Evolutionary conservation across 208 protist species (phyloP).

Genomic region (Crithidia mellificae): DNA sequence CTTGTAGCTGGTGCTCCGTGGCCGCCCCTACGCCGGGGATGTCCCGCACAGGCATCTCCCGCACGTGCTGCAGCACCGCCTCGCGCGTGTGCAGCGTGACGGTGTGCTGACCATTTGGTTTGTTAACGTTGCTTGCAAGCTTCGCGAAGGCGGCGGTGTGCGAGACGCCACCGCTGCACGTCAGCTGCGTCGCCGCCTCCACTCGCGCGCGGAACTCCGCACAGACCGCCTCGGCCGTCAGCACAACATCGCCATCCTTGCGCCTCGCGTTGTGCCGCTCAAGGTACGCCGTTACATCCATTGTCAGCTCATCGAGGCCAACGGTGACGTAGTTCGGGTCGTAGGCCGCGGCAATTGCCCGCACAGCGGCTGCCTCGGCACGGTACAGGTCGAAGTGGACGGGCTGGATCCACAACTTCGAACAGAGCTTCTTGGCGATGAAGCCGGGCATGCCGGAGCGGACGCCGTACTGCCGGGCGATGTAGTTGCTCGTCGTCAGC

Average conservation of each 20-base stretch:
- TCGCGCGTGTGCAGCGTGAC: constrained; percentile 42
- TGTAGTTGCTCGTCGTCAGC: constrained; percentile 93
- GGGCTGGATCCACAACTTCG: constrained; percentile 68
- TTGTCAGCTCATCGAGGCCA: constrained; percentile 75
- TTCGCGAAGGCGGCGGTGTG: constrained; percentile 82
- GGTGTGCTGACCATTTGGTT: constrained; percentile 90
- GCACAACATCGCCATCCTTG: not conserved
- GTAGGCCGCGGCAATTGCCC: constrained; percentile 65
- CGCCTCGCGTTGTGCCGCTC: not conserved
- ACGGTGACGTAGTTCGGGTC: constrained; percentile 67
- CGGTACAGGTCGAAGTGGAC: constrained; percentile 65
- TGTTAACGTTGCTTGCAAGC: constrained; percentile 84
- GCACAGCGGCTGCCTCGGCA: constrained; percentile 44
- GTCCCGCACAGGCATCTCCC: constrained; percentile 46
- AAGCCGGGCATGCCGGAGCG: constrained; percentile 94
- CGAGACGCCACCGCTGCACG: constrained; percentile 72
- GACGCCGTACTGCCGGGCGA: constrained; percentile 91
- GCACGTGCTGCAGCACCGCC: constrained; percentile 53
- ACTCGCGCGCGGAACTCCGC: constrained; percentile 55
- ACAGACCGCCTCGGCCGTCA: constrained; percentile 44
- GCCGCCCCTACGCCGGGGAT: constrained; percentile 62
- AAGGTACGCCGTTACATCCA: constrained; percentile 65
- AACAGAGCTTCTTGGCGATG: constrained; percentile 87
- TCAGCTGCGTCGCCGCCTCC: constrained; percentile 52
- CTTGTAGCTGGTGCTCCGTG: constrained; percentile 43